Conservation (phyloP, 345 rosid genomes). For the Eucalyptus marginata region DNA sequence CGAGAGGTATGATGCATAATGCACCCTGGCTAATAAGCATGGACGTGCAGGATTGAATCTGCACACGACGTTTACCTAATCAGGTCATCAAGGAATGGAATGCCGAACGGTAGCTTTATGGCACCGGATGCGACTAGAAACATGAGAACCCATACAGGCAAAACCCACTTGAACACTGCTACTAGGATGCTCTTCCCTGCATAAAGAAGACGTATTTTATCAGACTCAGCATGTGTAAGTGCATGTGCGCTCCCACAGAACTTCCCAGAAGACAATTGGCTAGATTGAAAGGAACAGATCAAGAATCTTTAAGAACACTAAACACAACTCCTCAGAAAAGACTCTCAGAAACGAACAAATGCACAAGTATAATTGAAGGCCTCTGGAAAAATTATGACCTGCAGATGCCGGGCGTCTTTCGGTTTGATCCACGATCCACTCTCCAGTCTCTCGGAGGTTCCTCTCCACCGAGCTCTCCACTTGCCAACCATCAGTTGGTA, state of each 20-base stretch:
- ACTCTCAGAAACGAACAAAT: neutral
- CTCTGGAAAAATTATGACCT: conserved; percentile 10
- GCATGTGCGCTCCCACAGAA: neutral
- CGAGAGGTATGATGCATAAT: neutral
- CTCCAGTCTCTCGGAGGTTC: conserved; percentile 66
- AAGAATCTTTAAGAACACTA: neutral
- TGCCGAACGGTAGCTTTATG: conserved; percentile 48
- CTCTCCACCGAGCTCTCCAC: conserved; percentile 50
- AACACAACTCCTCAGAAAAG: neutral
- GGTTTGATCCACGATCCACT: conserved; percentile 30
- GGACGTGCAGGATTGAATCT: neutral
- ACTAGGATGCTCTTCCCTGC: conserved; percentile 52
- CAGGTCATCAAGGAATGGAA: conserved; percentile 52
- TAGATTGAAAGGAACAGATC: neutral
- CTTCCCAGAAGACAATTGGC: neutral
- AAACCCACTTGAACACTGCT: conserved; percentile 32
- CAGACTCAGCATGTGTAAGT: neutral
- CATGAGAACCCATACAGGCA: conserved; percentile 51
- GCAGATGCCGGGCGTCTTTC: conserved; percentile 42
- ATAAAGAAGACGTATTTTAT: neutral
- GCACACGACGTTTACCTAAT: conserved; percentile 19
- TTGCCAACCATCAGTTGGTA: conserved; percentile 22
- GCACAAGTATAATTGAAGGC: neutral
- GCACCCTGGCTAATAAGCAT: neutral
- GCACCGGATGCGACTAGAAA: conserved; percentile 49